Evolutionary conservation across 2,329 filamentous ascomycete genomes (phyloP).

Genomic region (Calonectria ilicicola): DNA sequence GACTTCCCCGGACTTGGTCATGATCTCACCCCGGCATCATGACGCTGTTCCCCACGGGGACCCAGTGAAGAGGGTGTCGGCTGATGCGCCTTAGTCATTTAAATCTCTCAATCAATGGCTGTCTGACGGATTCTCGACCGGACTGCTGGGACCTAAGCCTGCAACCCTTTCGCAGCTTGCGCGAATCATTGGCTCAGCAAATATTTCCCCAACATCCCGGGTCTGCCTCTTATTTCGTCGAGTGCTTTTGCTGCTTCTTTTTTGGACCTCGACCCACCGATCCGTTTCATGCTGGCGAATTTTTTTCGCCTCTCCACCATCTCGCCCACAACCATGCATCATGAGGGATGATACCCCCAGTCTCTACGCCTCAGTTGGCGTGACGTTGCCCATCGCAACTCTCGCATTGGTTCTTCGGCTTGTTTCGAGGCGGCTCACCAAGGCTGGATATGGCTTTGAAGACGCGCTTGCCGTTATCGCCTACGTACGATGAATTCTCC

Average conservation of each 20-base stretch:
- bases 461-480: constrained; percentile 36
- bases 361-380: constrained; percentile 33
- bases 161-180: neutral
- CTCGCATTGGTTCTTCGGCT: constrained; percentile 32
- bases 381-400: constrained; percentile 37
- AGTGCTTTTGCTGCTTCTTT: neutral
- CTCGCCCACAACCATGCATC: neutral
- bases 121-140: neutral
- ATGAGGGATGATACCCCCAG: neutral
- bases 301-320: neutral
- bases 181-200: neutral
- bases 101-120: neutral
- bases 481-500: constrained; percentile 28
- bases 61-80: neutral
- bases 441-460: constrained; percentile 37
- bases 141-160: neutral
- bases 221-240: neutral
- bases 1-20: neutral
- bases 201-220: neutral
- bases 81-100: neutral
- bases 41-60: neutral
- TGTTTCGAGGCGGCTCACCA: constrained; percentile 35
- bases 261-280: neutral
- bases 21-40: neutral
- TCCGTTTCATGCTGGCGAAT: neutral